Base-by-base conservation (phyloP, 2,329 filamentous ascomycete species). In the Thelonectria blattea region DNA sequence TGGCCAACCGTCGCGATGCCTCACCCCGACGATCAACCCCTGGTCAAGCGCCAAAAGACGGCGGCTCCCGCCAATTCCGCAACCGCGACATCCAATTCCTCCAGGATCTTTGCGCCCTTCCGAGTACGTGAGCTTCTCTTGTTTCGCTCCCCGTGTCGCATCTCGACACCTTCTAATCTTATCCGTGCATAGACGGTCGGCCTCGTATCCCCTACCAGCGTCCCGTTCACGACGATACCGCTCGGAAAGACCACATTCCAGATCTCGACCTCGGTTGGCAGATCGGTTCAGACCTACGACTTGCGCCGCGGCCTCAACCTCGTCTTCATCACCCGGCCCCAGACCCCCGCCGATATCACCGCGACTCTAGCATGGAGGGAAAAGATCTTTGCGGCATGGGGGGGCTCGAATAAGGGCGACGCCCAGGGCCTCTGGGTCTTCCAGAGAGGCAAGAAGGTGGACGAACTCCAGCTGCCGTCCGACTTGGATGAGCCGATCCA, bases 221-320 rank as follows among this genome's bases (percentile, higher is more conserved):
- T 97, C 0, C 94, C 95, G 0, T 98, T 99, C 73, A 93, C 94
- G 2, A 90, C 91, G 6, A 85, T 96, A 32, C 91, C 94, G 1
- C 83, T 97, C 15, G 95, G 95, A 59, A 97, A 96, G 78, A 94
- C 92, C 1, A 96, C 93, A 3, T 99, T 97, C 74, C 95, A 99
- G 75, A 92, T 99, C 76, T 98, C 95, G 34, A 99, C 95, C 30
- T 98, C 92, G 0, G 91, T 96, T 63, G 95, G 94, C 64, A 87
- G 89, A 71, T 92, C 90, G 60, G 84, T 99, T 48, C 95, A 99
- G 78, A 99, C 95, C 0, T 99, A 99, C 80, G 95, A 99, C 74
- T 80, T 99, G 63, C 92, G 91, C 75, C 88, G 89, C 70, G 94
- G 94, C 48, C 85, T 99, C 62, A 94, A 96, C 71, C 87, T 99